Conservation (phyloP, 352 stramenopile species). For the Phytopythium kandeliae region DNA sequence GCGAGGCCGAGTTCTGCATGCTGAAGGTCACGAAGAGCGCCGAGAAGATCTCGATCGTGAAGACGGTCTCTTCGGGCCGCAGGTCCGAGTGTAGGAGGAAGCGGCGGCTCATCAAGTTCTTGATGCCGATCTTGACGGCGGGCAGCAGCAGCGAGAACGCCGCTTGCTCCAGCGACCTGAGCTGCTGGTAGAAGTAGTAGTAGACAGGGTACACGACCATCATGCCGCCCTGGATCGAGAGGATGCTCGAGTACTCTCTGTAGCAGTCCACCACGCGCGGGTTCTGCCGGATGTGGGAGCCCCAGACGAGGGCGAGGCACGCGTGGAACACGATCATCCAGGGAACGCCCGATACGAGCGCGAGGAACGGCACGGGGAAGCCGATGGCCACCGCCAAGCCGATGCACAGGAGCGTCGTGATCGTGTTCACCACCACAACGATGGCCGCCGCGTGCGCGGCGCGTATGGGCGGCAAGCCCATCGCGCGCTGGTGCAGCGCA, state of each 20-base stretch:
- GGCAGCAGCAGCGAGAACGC: constrained; percentile 24
- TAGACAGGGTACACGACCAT: constrained; percentile 39
- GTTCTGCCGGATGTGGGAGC: not conserved
- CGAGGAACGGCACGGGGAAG: constrained; percentile 40
- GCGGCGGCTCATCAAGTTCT: constrained; percentile 22
- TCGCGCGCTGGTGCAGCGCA: not conserved
- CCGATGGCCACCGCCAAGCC: constrained; percentile 14
- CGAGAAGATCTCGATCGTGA: constrained; percentile 16
- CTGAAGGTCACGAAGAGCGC: constrained; percentile 31
- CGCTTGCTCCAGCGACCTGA: constrained; percentile 12
- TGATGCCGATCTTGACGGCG: constrained; percentile 34
- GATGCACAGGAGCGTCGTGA: not conserved
- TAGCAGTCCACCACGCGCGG: constrained; percentile 1
- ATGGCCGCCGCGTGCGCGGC: constrained; percentile 6
- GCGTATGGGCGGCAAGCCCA: not conserved
- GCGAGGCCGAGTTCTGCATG: constrained; percentile 33
- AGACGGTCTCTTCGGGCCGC: constrained; percentile 13
- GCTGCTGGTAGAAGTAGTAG: constrained; percentile 25
- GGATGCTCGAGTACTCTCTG: constrained; percentile 13
- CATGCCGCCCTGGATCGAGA: constrained; percentile 11
- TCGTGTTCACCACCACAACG: constrained; percentile 2
- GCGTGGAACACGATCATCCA: constrained; percentile 10
- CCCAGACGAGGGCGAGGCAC: constrained; percentile 1
- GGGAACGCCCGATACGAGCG: constrained; percentile 22
- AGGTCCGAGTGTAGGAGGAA: constrained; percentile 13